A percentile compares a stretch with the other conserved stretches of the same genome.
phyloP scores from a whole-genome alignment of 768 basidiomycete species.

The Podaxis pistillaris region DNA sequence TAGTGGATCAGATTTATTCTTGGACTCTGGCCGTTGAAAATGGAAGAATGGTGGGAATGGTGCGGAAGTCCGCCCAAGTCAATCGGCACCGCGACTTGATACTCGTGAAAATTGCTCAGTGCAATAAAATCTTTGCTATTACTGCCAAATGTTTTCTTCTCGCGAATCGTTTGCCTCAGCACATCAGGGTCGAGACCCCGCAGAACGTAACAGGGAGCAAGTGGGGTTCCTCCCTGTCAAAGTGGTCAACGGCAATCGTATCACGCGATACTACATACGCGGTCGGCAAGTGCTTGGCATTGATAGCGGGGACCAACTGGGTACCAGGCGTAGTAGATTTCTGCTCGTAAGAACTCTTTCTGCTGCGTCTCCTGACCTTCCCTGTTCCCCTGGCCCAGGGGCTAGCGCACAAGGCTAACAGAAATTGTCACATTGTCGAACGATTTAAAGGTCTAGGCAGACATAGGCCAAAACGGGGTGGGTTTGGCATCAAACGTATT shows the following conservation, averaged over 20 bases:
- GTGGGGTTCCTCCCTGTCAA: neutral
- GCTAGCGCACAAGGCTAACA: neutral
- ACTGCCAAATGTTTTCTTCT: neutral
- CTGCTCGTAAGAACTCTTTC: neutral
- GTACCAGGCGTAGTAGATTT: too few species aligned
- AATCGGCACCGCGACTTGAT: neutral
- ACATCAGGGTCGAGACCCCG: neutral
- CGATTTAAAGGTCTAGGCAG: neutral
- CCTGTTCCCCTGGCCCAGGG: neutral
- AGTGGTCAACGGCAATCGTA: neutral
- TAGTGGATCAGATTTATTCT: neutral
- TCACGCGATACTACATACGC: neutral
- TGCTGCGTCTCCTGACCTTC: neutral
- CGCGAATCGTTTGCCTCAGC: neutral
- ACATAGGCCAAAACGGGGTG: neutral
- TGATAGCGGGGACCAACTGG: neutral
- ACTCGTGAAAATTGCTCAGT: slow-evolving; percentile 3
- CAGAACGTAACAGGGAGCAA: neutral
- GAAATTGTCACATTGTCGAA: neutral
- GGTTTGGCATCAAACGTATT: neutral
- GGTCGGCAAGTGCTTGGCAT: neutral
- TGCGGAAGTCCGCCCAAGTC: slow-evolving; percentile 9
- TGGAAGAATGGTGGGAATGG: neutral
- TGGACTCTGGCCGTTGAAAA: neutral
- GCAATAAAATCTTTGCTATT: neutral